Base-by-base conservation (phyloP, 352 stramenopile genomes). In the Pythium insidiosum region DNA sequence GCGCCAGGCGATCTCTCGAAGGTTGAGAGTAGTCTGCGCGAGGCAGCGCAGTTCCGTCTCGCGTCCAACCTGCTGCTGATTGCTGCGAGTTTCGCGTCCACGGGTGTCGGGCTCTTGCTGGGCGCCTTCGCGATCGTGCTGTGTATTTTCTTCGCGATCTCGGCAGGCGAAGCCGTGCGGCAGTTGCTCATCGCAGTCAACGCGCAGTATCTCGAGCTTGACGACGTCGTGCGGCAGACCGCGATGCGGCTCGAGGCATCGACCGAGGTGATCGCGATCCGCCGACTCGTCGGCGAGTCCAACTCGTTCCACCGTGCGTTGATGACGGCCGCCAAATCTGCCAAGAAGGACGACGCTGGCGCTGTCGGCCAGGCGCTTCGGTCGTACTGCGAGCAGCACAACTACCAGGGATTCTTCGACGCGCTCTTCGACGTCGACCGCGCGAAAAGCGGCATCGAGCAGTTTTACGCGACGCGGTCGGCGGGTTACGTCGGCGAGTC, bases 401-500 rank as follows among this genome's bases (percentile, higher is more conserved):
- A 44, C 24, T 16, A 34, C 15, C 24, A 33, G 15, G 34, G 9
- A 24, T 44, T 44, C 18, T 46, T 37, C 26, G 25, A 46, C 39
- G 39, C 5, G 24, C 25, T 46, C 16, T 37, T 46, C 25, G 39
- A 46, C 39, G 37, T 16, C n/a, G 16, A 15, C 6, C 25, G 39
- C n/a, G 35, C 21, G n/a, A 16, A 30, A 24, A 23, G 23, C 2
- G 39, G n/a, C n/a, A 25, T 46, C 16, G 15, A 12, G 5, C 24
- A 19, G 4, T 44, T 34, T 24, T 44, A 44, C 38, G 12, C 12
- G n/a, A 46, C 39, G 25, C 39, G 39, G 15, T 46, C 39, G 16
- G n/a, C 25, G 15, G 39, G 39, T n/a, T 46, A 46, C 18, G 39
- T 46, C 6, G 26, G 15, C 39, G 39, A 46, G 39, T 24, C n/a